Conservation (phyloP, 768 basidiomycete genomes). For the Tubosaeta sp. region DNA sequence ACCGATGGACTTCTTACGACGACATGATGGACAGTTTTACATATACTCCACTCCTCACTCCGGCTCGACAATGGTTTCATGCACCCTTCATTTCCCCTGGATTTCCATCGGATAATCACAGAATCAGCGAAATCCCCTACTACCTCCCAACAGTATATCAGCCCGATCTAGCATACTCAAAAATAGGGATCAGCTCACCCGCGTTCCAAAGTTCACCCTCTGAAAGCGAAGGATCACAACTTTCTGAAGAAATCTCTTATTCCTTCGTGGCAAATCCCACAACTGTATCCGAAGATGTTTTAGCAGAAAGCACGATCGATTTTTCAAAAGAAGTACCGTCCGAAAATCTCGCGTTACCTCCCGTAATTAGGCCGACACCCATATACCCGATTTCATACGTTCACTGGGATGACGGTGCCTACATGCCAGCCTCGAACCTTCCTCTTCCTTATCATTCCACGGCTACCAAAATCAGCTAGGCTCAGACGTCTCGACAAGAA, state of each 20-base stretch:
- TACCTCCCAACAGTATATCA: slow-evolving; percentile 5
- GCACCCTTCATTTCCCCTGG: slow-evolving; percentile 25
- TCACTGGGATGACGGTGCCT: slow-evolving; percentile 10
- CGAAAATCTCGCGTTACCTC: slow-evolving; percentile 13
- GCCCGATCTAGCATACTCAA: slow-evolving; percentile 4
- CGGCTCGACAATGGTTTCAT: slow-evolving; percentile 30
- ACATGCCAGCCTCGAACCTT: background rate
- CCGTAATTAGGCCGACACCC: slow-evolving; percentile 27
- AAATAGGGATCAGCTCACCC: slow-evolving; percentile 3
- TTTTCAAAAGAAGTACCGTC: slow-evolving; percentile 5
- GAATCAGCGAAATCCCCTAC: slow-evolving; percentile 6
- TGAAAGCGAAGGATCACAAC: slow-evolving; percentile 8
- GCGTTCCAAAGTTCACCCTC: slow-evolving; percentile 2
- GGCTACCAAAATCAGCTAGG: background rate
- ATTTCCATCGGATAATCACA: slow-evolving; percentile 13
- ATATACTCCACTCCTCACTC: slow-evolving; percentile 14
- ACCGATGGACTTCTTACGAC: slow-evolving; percentile 14
- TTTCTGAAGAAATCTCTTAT: slow-evolving; percentile 9
- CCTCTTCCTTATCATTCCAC: background rate
- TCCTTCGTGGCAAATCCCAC: slow-evolving; percentile 4
- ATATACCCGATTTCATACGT: slow-evolving; percentile 25
- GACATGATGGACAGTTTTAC: slow-evolving; percentile 4
- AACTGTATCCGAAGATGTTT: slow-evolving; percentile 1
- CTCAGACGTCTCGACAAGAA: background rate
- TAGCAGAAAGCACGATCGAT: background rate